phyloP scores from a whole-genome alignment of 345 rosid species.

The Pugionium dolabratum region DNA sequence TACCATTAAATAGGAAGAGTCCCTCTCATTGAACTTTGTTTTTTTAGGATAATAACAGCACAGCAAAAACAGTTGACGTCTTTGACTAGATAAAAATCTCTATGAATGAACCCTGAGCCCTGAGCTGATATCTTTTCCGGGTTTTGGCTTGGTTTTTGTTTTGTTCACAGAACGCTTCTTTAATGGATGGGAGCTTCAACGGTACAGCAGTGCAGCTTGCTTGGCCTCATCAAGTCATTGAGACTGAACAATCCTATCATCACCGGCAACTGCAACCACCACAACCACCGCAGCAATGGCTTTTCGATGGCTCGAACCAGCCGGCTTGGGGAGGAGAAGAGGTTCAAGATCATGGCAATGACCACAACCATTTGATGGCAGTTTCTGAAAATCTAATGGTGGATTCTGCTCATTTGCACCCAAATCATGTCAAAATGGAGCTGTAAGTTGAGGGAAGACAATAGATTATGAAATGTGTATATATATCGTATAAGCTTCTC shows the following conservation, averaged over 20 bases:
- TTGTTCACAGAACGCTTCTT: slow-evolving; percentile 55
- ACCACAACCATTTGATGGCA: slow-evolving; percentile 32
- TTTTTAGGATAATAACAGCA: slow-evolving; percentile 37
- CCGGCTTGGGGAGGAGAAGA: slow-evolving; percentile 75
- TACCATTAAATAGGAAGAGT: slow-evolving; percentile 37
- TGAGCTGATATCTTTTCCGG: slow-evolving; percentile 22
- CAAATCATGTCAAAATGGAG: slow-evolving; percentile 68
- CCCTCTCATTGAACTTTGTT: slow-evolving; percentile 36
- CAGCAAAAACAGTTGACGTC: slow-evolving; percentile 33
- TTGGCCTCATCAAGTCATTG: slow-evolving; percentile 66
- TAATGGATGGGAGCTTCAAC: slow-evolving; percentile 62
- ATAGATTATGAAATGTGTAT: slow-evolving; percentile 33
- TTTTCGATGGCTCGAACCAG: slow-evolving; percentile 56
- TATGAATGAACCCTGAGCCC: slow-evolving; percentile 27
- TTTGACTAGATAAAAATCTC: slow-evolving; percentile 35
- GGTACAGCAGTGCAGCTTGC: slow-evolving; percentile 59
- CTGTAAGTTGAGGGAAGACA: slow-evolving; percentile 46
- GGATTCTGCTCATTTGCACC: slow-evolving; percentile 59
- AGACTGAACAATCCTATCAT: slow-evolving; percentile 41
- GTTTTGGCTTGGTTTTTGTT: not conserved
- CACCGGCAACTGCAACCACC: slow-evolving; percentile 68
- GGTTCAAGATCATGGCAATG: slow-evolving; percentile 68
- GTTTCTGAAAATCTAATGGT: slow-evolving; percentile 36
- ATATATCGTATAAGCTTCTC: slow-evolving; percentile 38
- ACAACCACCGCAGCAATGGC: slow-evolving; percentile 71